Percentiles rank a stretch among this genome's conserved stretches.
phyloP scores from a whole-genome alignment of 225 moss, liverwort and hornwort species.

The Polytrichum commune region DNA sequence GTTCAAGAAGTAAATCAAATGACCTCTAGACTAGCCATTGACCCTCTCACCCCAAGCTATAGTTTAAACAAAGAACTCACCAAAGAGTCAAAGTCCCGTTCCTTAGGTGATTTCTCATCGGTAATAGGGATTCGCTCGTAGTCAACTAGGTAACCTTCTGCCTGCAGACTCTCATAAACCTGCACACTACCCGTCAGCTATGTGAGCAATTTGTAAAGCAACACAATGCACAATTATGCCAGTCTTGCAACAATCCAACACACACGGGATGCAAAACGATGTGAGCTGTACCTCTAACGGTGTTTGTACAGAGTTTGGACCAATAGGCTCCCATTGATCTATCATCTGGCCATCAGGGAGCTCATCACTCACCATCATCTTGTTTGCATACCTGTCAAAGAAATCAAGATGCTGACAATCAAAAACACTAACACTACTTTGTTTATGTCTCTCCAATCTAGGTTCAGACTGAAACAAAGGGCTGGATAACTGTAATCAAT shows the following conservation, averaged over 20 bases:
- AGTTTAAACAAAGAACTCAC: constrained; percentile 26
- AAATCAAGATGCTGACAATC: neutral
- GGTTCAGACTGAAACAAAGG: no score
- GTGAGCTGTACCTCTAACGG: constrained; percentile 68
- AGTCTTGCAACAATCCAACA: neutral
- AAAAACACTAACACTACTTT: neutral
- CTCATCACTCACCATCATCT: constrained; percentile 99
- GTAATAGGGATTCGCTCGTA: constrained; percentile 99
- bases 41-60: neutral
- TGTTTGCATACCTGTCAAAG: constrained; percentile 66
- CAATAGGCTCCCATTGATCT: constrained; percentile 98
- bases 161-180: constrained; percentile 95
- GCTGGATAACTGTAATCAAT: no score
- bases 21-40: neutral
- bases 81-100: constrained; percentile 95
- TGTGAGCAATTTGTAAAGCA: neutral
- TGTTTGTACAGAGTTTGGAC: constrained; percentile 82
- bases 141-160: constrained; percentile 88
- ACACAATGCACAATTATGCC: neutral
- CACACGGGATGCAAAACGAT: neutral
- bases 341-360: constrained; percentile 99
- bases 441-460: neutral
- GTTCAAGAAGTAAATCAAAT: no score
- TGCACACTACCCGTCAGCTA: constrained; percentile 33
- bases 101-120: constrained; percentile 98